Base-by-base conservation (phyloP, 768 basidiomycete genomes). In the Podaxis sp. region DNA sequence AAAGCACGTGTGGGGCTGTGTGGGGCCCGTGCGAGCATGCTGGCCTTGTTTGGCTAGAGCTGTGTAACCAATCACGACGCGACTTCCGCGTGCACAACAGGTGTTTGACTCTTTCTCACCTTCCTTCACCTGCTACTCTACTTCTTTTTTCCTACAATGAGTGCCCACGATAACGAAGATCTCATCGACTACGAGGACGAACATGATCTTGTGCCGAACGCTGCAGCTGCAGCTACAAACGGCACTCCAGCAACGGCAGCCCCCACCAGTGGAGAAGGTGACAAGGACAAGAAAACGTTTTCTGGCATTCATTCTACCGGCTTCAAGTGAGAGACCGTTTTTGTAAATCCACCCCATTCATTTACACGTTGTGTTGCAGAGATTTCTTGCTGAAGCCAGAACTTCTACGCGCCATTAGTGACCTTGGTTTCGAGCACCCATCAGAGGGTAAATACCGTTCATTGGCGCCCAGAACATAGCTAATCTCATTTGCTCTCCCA, bases 261-360 rank as follows among this genome's bases (percentile, higher is more conserved):
- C 49, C 76, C 79, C 41, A 76, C 77, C 50, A 82, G 79, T 62
- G 81, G 83, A 50, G 86, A 79, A 64, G 87, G 84, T 66, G 90
- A 89, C 68, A 93, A 91, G 76, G 91, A 93, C 69, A 94, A 94
- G 84, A 96, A 96, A 86, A 97, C 96, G 75, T 98, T 96, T 72
- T 96, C 97, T 64, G 97, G 97, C 33, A 98, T 99, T 71, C 97
- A 99, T 82, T 96, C 96, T n/a, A 99, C 97, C 65, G 97, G 97
- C 63, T 99, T 99, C 80, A 87, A 97, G 96, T 96, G 61, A 61
- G 86, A 73, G 17, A 59, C 22, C 56, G 46, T 29, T 63, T 43
- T 40, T 59, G 27, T 37, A 19, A 24, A 43, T 58, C 11, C 47
- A 27, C 24, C n/a, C 33, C 27, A 55, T 52, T 38, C 55, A 27